These are phyloP conservation scores for Anastatica hierochuntica DNA, from an alignment of 345 rosid genomes.

Conservation along the genomic window DNA sequence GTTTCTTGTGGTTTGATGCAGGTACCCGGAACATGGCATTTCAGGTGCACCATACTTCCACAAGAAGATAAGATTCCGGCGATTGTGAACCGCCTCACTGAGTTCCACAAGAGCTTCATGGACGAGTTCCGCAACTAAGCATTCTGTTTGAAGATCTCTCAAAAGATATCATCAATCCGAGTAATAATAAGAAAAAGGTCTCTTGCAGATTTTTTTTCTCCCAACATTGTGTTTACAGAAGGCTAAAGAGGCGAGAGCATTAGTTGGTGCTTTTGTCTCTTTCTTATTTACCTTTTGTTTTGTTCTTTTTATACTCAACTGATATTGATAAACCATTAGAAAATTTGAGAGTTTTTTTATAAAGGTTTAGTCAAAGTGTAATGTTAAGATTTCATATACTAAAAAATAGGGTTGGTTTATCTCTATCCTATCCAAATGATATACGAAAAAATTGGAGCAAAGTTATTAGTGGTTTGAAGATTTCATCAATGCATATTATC, in stretches of 20 bases:
- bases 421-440: too few relatives aligned
- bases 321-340: neutral
- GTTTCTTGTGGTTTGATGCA: constrained; percentile 24
- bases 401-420: too few relatives aligned
- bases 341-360: neutral
- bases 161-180: too few relatives aligned
- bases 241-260: constrained; percentile 10
- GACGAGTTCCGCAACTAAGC: constrained; percentile 57
- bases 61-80: constrained; percentile 96
- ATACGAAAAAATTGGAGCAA: too few relatives aligned
- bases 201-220: too few relatives aligned
- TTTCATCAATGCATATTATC: too few relatives aligned
- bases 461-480: too few relatives aligned
- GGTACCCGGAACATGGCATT: constrained; percentile 99
- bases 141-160: too few relatives aligned
- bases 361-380: too few relatives aligned
- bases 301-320: neutral
- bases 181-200: too few relatives aligned
- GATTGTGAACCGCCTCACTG: constrained; percentile 53
- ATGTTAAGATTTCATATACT: too few relatives aligned
- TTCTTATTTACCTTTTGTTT: constrained; percentile 7
- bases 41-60: constrained; percentile 94
- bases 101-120: constrained; percentile 82
- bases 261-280: constrained; percentile 8
- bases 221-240: constrained; percentile 10